Evolutionary conservation across 345 rosid genomes (phyloP), one percentile per base, ranked within the genome.

Genomic region (Hirschfeldia incana): DNA sequence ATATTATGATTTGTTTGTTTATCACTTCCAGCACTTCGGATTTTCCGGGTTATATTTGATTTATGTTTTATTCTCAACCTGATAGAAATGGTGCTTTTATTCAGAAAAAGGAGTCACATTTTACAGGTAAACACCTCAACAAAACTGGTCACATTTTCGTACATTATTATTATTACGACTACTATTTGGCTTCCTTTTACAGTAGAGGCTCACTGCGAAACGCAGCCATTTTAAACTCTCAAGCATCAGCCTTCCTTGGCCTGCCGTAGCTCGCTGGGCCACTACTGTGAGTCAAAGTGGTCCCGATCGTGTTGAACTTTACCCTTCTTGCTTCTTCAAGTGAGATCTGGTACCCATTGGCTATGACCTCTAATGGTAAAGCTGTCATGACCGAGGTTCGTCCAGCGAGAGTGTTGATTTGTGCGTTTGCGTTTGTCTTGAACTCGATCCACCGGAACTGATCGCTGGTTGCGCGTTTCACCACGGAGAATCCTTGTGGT

Each of bases 401-500:
- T 44, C 84, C 81, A 0, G 84, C 81, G 6, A 81, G 77, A 6
- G 81, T 72, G 66, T 81, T 76, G 67, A 81, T 61, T 8, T 76
- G 76, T 6, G 81, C 84, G 37, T 81, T 81, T 5, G 61, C 81
- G 49, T 85, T 86, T 67, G 97, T 92, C 83, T 87, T 88, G 86
- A 94, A 89, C n/a, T 87, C 69, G 0, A 94, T 27, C 89, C 93
- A 89, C 28, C 85, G 80, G 73, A 89, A 89, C 46, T 73, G 84
- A 3, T 84, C 83, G 17, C 74, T 74, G 66, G 85, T 85, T 0
- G 94, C 87, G n/a, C 83, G 79, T 75, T 85, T 86, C 77, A 81
- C 85, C 58, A 86, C 87, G 0, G 87, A 85, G 67, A 79, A 90
- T 82, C 89, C 88, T 74, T 89, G 93, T 0, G 94, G 97, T 65